Base-by-base conservation (phyloP, 2,329 filamentous ascomycete genomes). In the Orbilia blumenaviensis region DNA sequence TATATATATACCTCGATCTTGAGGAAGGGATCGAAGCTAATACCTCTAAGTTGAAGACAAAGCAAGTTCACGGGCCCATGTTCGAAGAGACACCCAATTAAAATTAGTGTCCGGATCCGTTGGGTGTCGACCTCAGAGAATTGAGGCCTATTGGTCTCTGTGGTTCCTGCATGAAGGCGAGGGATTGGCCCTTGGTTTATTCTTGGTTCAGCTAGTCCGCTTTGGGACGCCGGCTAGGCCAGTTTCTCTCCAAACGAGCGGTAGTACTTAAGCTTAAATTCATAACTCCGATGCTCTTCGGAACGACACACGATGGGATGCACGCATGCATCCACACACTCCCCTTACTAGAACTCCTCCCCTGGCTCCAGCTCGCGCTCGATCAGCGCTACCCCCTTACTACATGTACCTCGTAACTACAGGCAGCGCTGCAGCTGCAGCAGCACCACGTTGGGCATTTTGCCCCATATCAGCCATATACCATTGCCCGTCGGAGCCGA, bases 241-340 rank as follows among this genome's bases (percentile, higher is more conserved):
- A 36, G 29, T n/a, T 32, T 36, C 38, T 56, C 52, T 36, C 36
- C 25, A 56, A 56, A 56, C 29, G 48, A 34, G 48, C 29, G 27
- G 48, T 16, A n/a, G 8, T 6, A 10, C 21, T 32, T 56, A 56
- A 56, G 52, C 52, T 56, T 56, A 56, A 56, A 56, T 56, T 56
- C 52, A 56, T 56, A 56, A 56, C 52, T 56, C 52, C 52, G 52
- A 56, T 32, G 52, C 52, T 18, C 52, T 56, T 56, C 52, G 52
- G 52, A 56, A 56, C 18, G 6, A 56, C 52, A 9, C 32, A 38
- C 52, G 52, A 32, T 25, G 32, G 52, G 42, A 46, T n/a, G n/a
- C n/a, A 25, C 38, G 52, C 52, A 38, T 25, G 52, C 32, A 56
- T 38, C 52, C 52, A 38, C 9, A 36, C 29, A 10, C 32, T 38